Evolutionary conservation across 768 basidiomycete species (phyloP).

Genomic region (Omphalotus guepiniiformis): DNA sequence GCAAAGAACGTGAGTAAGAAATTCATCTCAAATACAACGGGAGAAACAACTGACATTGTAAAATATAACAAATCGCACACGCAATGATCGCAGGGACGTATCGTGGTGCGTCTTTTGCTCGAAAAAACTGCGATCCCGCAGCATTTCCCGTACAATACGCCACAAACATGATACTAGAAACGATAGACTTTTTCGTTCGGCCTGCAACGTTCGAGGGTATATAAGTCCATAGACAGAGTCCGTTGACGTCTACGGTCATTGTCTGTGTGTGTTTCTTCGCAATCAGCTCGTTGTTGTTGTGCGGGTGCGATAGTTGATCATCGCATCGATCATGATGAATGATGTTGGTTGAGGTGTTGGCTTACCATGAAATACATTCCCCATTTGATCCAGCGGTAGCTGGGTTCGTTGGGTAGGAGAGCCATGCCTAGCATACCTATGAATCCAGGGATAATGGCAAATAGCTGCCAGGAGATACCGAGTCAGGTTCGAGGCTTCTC

Average conservation of each 20-base stretch:
- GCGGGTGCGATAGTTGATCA: background rate
- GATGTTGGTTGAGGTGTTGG: too few species aligned
- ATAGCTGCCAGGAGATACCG: background rate
- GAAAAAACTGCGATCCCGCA: constrained; percentile 10
- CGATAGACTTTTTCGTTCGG: constrained; percentile 10
- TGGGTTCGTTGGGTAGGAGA: background rate
- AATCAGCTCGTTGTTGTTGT: background rate
- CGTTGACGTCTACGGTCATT: constrained; percentile 6
- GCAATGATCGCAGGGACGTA: constrained; percentile 7
- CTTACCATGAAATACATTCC: constrained; percentile 12
- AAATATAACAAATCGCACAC: constrained; percentile 6
- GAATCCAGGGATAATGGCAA: constrained; percentile 9
- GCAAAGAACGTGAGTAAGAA: background rate
- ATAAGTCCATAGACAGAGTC: constrained; percentile 10
- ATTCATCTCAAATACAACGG: too few species aligned
- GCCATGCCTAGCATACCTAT: constrained; percentile 8
- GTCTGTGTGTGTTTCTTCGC: constrained; percentile 1
- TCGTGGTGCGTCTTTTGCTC: constrained; percentile 8
- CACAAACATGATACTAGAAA: constrained; percentile 9
- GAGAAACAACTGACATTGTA: constrained; percentile 5
- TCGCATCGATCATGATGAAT: background rate
- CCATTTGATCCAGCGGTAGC: constrained; percentile 11
- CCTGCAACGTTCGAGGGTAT: constrained; percentile 12
- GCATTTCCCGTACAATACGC: constrained; percentile 10
- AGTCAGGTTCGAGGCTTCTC: background rate